Conservation (phyloP, 2,329 filamentous ascomycete genomes). For the Fusarium sp. region DNA sequence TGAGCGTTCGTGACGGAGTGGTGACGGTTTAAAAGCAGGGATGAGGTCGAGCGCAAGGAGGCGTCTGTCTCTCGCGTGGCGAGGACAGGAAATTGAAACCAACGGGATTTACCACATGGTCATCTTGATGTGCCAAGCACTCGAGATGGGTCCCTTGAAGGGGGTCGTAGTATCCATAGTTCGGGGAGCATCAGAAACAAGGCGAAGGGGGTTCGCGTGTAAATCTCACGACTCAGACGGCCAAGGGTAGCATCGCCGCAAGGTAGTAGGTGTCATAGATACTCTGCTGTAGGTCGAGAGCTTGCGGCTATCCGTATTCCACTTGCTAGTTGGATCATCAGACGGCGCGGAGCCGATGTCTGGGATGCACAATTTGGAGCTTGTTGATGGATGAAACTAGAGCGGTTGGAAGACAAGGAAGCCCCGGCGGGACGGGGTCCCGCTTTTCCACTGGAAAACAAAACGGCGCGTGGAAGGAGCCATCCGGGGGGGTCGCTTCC, state of each 20-base stretch:
- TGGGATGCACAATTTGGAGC: conserved; percentile 7
- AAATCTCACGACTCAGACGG: neutral
- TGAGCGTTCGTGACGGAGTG: neutral
- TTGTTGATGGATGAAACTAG: conserved; percentile 10
- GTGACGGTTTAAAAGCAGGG: neutral
- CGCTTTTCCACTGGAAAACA: conserved; percentile 22
- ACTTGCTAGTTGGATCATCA: neutral
- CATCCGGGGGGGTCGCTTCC: neutral
- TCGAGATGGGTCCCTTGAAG: conserved; percentile 9
- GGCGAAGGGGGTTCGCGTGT: neutral
- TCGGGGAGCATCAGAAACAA: conserved; percentile 1
- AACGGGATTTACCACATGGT: conserved; percentile 6
- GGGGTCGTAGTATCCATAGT: neutral
- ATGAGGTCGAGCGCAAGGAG: neutral
- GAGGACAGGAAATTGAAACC: neutral
- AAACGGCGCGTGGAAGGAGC: conserved; percentile 26
- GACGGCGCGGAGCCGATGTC: neutral
- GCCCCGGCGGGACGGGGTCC: conserved; percentile 27
- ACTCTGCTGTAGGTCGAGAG: neutral
- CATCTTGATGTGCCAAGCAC: conserved; percentile 5
- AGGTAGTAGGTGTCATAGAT: neutral
- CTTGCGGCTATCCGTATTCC: neutral
- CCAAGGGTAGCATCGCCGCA: neutral
- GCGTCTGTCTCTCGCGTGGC: conserved; percentile 6
- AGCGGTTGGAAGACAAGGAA: conserved; percentile 21